Conservation (phyloP, 768 basidiomycete genomes). For the Pilatotrama ljubarskyi region DNA sequence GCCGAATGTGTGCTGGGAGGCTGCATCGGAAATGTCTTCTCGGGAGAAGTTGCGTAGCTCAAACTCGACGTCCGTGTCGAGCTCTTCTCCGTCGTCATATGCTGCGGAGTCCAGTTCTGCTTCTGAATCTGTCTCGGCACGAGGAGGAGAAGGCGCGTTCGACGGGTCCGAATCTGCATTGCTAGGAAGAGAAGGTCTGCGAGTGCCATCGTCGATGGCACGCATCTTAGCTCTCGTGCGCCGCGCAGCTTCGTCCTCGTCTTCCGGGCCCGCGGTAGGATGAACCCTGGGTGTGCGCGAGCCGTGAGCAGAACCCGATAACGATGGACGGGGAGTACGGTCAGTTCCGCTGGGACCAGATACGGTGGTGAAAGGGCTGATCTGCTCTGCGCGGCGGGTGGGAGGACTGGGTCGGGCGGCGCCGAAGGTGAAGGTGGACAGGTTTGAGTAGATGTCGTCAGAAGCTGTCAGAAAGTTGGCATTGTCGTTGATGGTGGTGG, state of each 20-base stretch:
- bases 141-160: conserved; percentile 6
- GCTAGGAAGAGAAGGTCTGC: conserved; percentile 42
- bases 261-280: conserved; percentile 30
- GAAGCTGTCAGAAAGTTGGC: conserved; percentile 12
- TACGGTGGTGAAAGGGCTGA: conserved; percentile 42
- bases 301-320: conserved; percentile 29
- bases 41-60: conserved; percentile 28
- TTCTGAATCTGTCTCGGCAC: conserved; percentile 16
- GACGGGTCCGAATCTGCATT: conserved; percentile 27
- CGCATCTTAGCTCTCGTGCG: conserved; percentile 42
- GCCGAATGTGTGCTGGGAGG: conserved; percentile 53
- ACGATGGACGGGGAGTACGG: conserved; percentile 47
- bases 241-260: conserved; percentile 38
- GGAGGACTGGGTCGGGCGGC: conserved; percentile 26
- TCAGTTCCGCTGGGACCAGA: conserved; percentile 34
- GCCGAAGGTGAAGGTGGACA: conserved; percentile 47
- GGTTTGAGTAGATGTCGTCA: conserved; percentile 40
- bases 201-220: conserved; percentile 43
- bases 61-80: conserved; percentile 37
- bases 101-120: conserved; percentile 22
- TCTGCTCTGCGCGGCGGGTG: conserved; percentile 28
- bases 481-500: conserved; percentile 13
- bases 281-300: conserved; percentile 38
- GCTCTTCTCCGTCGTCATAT: conserved; percentile 27
- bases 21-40: conserved; percentile 40